Percentiles rank a stretch among this genome's conserved stretches.
Conservation (phyloP, 2,329 filamentous ascomycete genomes). For the Nemania diffusa region DNA sequence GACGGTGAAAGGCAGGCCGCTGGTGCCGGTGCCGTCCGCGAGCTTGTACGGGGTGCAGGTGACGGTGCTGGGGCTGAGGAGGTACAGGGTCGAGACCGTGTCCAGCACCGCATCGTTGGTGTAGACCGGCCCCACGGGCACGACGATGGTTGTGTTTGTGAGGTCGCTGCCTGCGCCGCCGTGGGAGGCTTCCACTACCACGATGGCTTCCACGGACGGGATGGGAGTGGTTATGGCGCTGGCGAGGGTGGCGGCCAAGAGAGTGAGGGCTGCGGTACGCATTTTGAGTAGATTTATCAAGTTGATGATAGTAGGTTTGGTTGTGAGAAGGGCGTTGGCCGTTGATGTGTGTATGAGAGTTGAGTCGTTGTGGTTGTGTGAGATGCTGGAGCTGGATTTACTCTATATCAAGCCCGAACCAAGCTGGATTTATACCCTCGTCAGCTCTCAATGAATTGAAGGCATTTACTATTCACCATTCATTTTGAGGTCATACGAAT, state of each 20-base stretch:
- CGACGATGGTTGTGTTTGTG: constrained; percentile 38
- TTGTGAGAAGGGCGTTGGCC: background rate
- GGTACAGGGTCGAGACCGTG: constrained; percentile 43
- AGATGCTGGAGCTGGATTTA: background rate
- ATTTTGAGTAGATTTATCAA: constrained; percentile 14
- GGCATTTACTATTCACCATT: background rate
- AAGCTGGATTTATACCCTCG: background rate
- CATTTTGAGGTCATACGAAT: background rate
- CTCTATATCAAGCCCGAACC: background rate
- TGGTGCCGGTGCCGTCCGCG: constrained; percentile 30
- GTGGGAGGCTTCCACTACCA: constrained; percentile 40
- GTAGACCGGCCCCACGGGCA: constrained; percentile 35
- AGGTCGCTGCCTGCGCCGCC: constrained; percentile 29
- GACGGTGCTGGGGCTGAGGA: constrained; percentile 32
- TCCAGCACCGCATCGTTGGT: constrained; percentile 23
- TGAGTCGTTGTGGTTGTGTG: background rate
- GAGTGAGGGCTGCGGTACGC: constrained; percentile 23
- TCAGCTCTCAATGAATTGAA: background rate
- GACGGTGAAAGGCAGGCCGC: constrained; percentile 37
- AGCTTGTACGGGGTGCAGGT: constrained; percentile 40
- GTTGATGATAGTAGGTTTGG: background rate
- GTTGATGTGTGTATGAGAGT: background rate
- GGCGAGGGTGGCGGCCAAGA: constrained; percentile 35
- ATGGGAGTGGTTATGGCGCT: constrained; percentile 22
- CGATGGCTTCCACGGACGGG: constrained; percentile 8